A percentile compares a stretch with the other conserved stretches of the same genome.
phyloP scores from a whole-genome alignment of 108 stramenopile species.

The Nitzschia inconspicua region DNA sequence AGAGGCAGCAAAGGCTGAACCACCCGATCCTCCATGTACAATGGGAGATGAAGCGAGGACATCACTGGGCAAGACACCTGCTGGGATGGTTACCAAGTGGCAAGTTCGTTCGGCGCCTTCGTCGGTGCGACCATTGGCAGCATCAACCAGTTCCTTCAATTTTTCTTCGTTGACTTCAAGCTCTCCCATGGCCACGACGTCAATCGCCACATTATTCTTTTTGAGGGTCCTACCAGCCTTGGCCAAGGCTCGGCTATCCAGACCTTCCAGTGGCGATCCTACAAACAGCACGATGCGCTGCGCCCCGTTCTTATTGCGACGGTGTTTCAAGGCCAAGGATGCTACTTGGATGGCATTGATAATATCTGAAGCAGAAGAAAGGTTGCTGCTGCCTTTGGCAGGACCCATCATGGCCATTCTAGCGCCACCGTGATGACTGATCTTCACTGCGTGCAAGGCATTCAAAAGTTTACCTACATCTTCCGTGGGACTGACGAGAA shows the following conservation, averaged over 20 bases:
- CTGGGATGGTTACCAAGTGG: slow-evolving; percentile 94
- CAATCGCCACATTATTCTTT: slow-evolving; percentile 96
- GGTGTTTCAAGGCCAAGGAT: slow-evolving; percentile 94
- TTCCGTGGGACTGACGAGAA: slow-evolving; percentile 92
- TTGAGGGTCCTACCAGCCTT: slow-evolving; percentile 88
- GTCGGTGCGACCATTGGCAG: slow-evolving; percentile 79
- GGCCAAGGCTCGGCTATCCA: slow-evolving; percentile 47
- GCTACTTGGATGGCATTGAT: slow-evolving; percentile 90
- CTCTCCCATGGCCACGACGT: slow-evolving; percentile 94
- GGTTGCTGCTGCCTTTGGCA: neutral
- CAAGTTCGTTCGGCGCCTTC: slow-evolving; percentile 74
- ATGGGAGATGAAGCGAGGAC: slow-evolving; percentile 87
- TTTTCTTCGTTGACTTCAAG: slow-evolving; percentile 86
- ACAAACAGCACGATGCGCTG: slow-evolving; percentile 95
- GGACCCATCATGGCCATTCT: neutral
- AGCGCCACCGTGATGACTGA: neutral
- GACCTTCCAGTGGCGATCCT: slow-evolving; percentile 66
- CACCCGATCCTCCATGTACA: slow-evolving; percentile 70
- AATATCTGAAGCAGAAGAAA: slow-evolving; percentile 50
- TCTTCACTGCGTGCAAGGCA: slow-evolving; percentile 68
- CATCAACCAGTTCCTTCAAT: slow-evolving; percentile 88
- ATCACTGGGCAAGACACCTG: slow-evolving; percentile 92
- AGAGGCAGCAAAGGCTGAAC: slow-evolving; percentile 12
- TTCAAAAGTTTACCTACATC: slow-evolving; percentile 93
- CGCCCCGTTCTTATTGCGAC: slow-evolving; percentile 96